Evolutionary conservation across 116 monocot genomes (phyloP).

Genomic region (Papilionanthe hybrid): DNA sequence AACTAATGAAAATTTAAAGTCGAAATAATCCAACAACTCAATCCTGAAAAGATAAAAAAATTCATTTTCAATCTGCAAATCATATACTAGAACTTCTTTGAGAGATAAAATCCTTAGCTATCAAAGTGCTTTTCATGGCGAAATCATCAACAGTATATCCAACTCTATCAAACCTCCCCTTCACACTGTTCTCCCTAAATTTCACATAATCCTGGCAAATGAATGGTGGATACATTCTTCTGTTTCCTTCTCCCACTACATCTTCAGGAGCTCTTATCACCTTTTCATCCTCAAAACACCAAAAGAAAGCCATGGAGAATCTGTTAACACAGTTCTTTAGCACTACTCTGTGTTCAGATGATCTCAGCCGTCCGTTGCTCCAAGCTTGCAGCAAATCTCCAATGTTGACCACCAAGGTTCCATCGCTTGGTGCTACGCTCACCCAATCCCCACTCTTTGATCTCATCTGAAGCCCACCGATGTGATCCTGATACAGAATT

Average conservation of each 20-base stretch:
- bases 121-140: constrained; percentile 9
- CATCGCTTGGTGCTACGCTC: constrained; percentile 23
- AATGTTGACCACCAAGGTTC: constrained; percentile 35
- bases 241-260: constrained; percentile 17
- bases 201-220: constrained; percentile 40
- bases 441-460: constrained; percentile 35
- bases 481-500: constrained; percentile 40
- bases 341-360: constrained; percentile 37
- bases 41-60: no score
- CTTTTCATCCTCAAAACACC: constrained; percentile 62
- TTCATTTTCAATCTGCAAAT: no score
- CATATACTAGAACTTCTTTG: no score
- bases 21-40: no score
- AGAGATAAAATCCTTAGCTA: no score
- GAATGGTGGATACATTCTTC: constrained; percentile 35
- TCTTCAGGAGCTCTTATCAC: constrained; percentile 31
- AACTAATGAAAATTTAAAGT: no score
- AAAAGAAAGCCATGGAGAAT: constrained; percentile 46
- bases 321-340: constrained; percentile 4
- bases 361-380: constrained; percentile 40
- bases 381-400: constrained; percentile 54
- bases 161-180: constrained; percentile 44
- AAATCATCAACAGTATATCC: constrained; percentile 38
- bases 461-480: constrained; percentile 41
- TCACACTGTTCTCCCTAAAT: constrained; percentile 33